Percentiles rank a stretch among this genome's conserved stretches.
phyloP scores from a whole-genome alignment of 345 rosid species.

The Aegle marmelos region DNA sequence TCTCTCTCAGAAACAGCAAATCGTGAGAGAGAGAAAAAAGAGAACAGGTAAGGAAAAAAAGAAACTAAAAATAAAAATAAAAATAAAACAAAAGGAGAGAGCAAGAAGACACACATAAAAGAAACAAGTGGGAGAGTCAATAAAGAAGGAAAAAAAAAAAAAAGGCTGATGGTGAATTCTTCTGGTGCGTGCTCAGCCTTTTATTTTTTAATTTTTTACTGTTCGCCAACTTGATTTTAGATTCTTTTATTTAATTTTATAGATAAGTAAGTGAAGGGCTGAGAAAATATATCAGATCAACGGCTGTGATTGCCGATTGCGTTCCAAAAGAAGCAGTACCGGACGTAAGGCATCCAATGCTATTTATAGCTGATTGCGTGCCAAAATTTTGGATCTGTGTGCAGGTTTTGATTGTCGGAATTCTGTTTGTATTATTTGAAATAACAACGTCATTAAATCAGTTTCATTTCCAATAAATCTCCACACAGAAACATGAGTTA shows the following conservation, averaged over 20 bases:
- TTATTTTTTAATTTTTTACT: neutral
- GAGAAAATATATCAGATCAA: neutral
- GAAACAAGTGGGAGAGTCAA: no score
- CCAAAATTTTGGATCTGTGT: neutral
- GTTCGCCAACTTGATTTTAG: neutral
- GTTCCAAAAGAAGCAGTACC: neutral
- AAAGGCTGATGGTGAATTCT: neutral
- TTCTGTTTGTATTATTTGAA: neutral
- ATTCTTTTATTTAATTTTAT: neutral
- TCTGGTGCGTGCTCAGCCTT: neutral
- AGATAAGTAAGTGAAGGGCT: neutral
- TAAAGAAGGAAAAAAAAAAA: no score
- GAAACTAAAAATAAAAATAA: neutral
- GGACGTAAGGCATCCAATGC: constrained; percentile 28
- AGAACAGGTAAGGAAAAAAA: neutral
- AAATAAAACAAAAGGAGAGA: neutral
- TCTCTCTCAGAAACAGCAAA: neutral
- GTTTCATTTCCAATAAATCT: neutral
- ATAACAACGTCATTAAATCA: neutral
- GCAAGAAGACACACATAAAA: neutral
- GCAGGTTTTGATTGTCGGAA: neutral
- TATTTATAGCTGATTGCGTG: neutral
- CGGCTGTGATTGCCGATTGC: neutral
- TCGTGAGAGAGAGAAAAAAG: neutral
- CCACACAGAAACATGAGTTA: neutral